Conservation (phyloP, 257 asterid species). For the Lantana camara region DNA sequence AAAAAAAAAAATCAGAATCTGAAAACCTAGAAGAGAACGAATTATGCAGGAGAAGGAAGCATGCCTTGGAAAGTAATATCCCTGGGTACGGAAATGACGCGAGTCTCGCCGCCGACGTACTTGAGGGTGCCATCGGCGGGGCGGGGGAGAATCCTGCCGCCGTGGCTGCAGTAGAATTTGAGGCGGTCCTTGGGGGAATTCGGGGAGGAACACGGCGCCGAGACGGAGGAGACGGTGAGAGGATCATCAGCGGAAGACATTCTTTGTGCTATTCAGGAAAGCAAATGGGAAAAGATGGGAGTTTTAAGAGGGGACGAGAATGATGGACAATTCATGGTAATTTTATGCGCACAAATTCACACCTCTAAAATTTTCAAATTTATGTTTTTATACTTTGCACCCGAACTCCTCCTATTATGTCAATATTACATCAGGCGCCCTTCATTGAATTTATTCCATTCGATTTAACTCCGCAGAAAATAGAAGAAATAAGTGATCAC, state of each 20-base stretch:
- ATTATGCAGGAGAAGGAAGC: neutral
- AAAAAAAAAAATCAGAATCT: neutral
- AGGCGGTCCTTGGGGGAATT: constrained; percentile 45
- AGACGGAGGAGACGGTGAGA: constrained; percentile 16
- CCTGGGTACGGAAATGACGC: constrained; percentile 59
- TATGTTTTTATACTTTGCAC: neutral
- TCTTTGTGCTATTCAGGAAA: neutral
- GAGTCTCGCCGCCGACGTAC: constrained; percentile 80
- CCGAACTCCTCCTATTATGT: neutral
- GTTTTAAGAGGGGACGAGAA: constrained; percentile 8
- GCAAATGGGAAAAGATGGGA: constrained; percentile 23
- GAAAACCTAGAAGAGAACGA: neutral
- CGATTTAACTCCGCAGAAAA: no score
- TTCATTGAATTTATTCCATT: no score
- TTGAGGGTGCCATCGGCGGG: constrained; percentile 66
- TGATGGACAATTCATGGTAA: no score
- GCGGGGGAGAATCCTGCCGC: constrained; percentile 74
- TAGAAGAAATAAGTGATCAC: no score
- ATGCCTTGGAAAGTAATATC: constrained; percentile 57
- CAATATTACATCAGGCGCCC: no score
- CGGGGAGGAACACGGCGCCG: constrained; percentile 44
- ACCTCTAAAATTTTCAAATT: neutral
- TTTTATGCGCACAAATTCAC: neutral
- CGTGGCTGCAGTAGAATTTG: constrained; percentile 70
- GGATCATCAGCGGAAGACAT: constrained; percentile 34